Percentiles rank a stretch among this genome's conserved stretches.
Conservation (phyloP, 805 yeast genomes). For the Yarrowia bubula region DNA sequence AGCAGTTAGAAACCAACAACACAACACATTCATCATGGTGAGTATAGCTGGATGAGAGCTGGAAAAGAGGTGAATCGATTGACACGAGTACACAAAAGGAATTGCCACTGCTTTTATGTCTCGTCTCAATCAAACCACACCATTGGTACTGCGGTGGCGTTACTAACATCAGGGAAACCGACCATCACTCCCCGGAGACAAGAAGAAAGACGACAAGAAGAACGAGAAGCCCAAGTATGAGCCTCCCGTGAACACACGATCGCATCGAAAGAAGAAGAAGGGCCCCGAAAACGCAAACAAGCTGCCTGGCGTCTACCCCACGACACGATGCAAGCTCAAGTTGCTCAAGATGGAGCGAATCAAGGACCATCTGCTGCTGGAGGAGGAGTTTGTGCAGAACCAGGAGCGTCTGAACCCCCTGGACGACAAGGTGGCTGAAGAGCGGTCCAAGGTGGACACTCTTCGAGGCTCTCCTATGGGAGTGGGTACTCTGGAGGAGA, state of each 20-base stretch:
- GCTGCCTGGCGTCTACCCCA: constrained; percentile 85
- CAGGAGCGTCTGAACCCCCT: constrained; percentile 94
- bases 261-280: constrained; percentile 83
- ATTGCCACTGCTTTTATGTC: no score
- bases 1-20: neutral
- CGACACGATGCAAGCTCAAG: constrained; percentile 89
- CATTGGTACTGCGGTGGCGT: no score
- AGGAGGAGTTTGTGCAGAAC: constrained; percentile 93
- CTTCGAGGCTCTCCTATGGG: constrained; percentile 96
- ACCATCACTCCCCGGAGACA: constrained; percentile 38
- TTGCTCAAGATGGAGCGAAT: constrained; percentile 90
- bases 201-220: constrained; percentile 38
- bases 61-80: neutral
- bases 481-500: constrained; percentile 93
- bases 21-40: constrained; percentile 27
- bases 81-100: no score
- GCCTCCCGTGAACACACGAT: constrained; percentile 94
- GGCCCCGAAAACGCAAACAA: constrained; percentile 84
- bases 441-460: constrained; percentile 90
- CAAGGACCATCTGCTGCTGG: constrained; percentile 90
- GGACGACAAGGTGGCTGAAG: constrained; percentile 95
- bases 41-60: neutral
- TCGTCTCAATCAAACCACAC: no score
- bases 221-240: constrained; percentile 82
- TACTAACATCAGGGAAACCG: constrained; percentile 38